Evolutionary conservation across 495 filamentous ascomycete genomes (phyloP), one percentile per base, ranked within the genome.

Genomic region (Aspergillus ellipticus): DNA sequence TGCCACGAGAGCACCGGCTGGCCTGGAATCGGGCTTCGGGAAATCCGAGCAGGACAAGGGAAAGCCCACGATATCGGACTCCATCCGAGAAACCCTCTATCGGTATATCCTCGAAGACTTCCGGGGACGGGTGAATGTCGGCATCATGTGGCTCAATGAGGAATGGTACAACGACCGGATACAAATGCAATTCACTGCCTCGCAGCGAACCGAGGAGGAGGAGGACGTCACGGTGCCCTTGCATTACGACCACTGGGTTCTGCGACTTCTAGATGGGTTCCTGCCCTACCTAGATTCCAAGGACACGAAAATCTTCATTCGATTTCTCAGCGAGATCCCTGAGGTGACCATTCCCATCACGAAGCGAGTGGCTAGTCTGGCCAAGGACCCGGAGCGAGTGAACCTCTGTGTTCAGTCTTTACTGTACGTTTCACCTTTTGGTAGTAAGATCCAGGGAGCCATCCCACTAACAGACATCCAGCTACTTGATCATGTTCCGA

Each of bases 151-250:
- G 94, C 77, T 97, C 22, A 92, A 87, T 62, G 94, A 99, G 69
- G 94, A 99, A 71, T 99, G 93, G 93, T 97, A 96, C 72, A 94
- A 90, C 65, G 95, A 96, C 67, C 82, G 82, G 37, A 70, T 96
- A 21, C 80, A 82, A 56, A 72, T 79, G 68, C 65, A 70, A 33
- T 62, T 64, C 43, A 73, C 76, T 42, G 64, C 71, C 7, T 55
- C 63, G 7, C 65, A 67, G 19, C 74, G 74, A 17, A 61, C 66
- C 8, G 73, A 74, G 3, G 63, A 66, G n/a, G 71, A 78, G 0
- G 69, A 79, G 7, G 65, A 72, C 10, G 45, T 65, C 16, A 62
- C 60, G 2, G 68, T 75, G 6, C 52, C 70, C 4, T 63, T 82
- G 28, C 79, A 93, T 61, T 97, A 96, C 67, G 85, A 90, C 51